Evolutionary conservation across 2,329 filamentous ascomycete species (phyloP), one percentile per base, ranked within the genome.

Genomic region (Emericellopsis atlantica): DNA sequence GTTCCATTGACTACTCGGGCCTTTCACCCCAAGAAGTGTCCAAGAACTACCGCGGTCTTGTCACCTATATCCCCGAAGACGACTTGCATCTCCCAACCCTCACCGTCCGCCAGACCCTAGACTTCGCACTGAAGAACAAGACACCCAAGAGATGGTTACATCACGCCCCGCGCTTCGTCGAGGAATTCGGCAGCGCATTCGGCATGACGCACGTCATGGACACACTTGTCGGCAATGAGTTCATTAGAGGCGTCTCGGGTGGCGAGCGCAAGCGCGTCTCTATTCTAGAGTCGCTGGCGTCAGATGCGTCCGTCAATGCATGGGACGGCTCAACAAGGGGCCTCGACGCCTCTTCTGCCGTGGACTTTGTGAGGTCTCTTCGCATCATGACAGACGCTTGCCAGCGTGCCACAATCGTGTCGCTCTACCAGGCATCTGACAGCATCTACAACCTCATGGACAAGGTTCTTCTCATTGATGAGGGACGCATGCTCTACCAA

Each of bases 221-320:
- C 44, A 88, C 83, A 5, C 81, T 80, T 49, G 80, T 89, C 12
- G 84, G 84, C 6, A 78, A 86, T 44, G 81, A 86, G 48, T 76
- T 81, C 36, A 69, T 87, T 10, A 76, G 81, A 2, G 84, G 84
- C 39, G 73, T 84, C 1, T 79, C 73, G 8, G 81, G 81, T 21
- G 81, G 81, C 33, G 81, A 85, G 55, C 68, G 79, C 42, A 89
- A 92, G 63, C 78, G 87, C 55, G 85, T 92, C 6, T 84, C 78
- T 36, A 87, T 92, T 45, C 84, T 82, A 1, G 85, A 92, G 59
- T 85, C 84, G 47, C 72, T 82, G 44, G 65, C 87, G 11, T 79
- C 79, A 12, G 65, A 68, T 29, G 72, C 74, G 0, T 71, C 36
- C 6, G 36, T 38, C 18, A 38, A 29, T 12, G 16, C 16, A 15